phyloP scores from a whole-genome alignment of 2,329 filamentous ascomycete genomes.

The Raffaelea deltoideospora region DNA sequence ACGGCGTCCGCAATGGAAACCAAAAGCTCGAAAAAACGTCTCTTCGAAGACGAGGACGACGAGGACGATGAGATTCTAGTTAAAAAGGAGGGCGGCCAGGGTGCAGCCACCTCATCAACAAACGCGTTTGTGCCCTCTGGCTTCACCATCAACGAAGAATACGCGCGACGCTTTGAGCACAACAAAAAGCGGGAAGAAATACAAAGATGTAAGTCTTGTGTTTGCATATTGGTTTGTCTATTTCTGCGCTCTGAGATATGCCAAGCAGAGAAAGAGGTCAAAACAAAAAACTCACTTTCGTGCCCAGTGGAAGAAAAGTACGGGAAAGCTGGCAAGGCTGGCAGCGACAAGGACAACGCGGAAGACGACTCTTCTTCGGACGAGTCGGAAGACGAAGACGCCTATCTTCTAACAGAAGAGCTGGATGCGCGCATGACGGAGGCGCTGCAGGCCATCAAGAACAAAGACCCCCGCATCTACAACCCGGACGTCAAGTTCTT shows the following conservation, averaged over 20 bases:
- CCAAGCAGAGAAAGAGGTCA: neutral
- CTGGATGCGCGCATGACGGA: conserved; percentile 79
- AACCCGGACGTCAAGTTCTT: conserved; percentile 66
- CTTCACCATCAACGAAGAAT: conserved; percentile 83
- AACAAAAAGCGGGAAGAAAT: conserved; percentile 94
- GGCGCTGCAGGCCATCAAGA: conserved; percentile 73
- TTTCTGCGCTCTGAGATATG: too few relatives aligned
- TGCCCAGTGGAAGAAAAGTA: conserved; percentile 76
- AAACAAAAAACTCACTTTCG: neutral
- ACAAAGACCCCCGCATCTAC: conserved; percentile 85
- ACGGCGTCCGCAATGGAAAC: neutral
- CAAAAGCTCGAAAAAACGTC: conserved; percentile 22
- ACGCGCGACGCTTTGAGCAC: conserved; percentile 77
- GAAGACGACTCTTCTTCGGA: conserved; percentile 46
- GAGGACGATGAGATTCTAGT: conserved; percentile 26
- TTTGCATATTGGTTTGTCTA: neutral
- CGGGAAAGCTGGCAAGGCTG: conserved; percentile 26
- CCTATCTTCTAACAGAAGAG: conserved; percentile 68
- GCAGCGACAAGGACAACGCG: conserved; percentile 28
- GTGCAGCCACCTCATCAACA: too few relatives aligned
- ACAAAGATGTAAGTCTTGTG: conserved; percentile 43
- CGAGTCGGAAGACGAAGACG: conserved; percentile 82
- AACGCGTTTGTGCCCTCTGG: conserved; percentile 15
- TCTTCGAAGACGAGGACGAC: conserved; percentile 39
- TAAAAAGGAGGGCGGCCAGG: too few relatives aligned